phyloP scores from a whole-genome alignment of 2,329 filamentous ascomycete genomes.

The Cladosporium sp. region DNA sequence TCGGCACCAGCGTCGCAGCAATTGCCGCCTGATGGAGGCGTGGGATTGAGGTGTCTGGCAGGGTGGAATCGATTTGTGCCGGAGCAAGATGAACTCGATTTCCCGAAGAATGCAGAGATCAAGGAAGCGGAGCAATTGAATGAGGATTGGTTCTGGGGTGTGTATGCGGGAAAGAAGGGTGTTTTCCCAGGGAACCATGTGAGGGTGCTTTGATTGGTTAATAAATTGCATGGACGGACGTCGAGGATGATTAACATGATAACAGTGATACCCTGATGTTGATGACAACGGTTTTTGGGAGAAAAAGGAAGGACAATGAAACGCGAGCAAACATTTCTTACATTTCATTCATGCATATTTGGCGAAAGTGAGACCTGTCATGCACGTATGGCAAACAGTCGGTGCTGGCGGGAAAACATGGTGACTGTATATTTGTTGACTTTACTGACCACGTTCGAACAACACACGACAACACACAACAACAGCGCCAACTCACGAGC shows the following conservation, averaged over 20 bases:
- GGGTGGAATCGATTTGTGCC: slow-evolving; percentile 79
- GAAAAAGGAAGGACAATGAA: neutral
- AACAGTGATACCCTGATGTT: slow-evolving; percentile 7
- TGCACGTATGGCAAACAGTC: neutral
- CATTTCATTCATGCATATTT: neutral
- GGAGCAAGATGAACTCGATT: slow-evolving; percentile 73
- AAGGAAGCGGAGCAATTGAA: slow-evolving; percentile 84
- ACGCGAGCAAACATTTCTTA: neutral
- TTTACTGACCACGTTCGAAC: neutral
- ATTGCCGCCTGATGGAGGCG: slow-evolving; percentile 68
- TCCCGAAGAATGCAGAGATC: slow-evolving; percentile 81
- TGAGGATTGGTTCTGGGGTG: slow-evolving; percentile 85
- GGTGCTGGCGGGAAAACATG: neutral
- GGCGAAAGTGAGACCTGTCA: neutral
- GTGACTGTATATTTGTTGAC: neutral
- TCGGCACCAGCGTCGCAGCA: neutral
- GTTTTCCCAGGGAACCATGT: slow-evolving; percentile 83
- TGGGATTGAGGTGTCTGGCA: slow-evolving; percentile 65
- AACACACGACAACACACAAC: neutral
- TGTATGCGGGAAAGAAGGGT: slow-evolving; percentile 77
- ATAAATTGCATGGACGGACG: neutral
- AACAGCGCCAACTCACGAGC: neutral
- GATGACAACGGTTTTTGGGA: neutral
- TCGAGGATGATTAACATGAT: slow-evolving; percentile 6
- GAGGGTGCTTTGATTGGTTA: slow-evolving; percentile 33